Conservation (phyloP, 257 asterid genomes). For the Rhazya stricta region DNA sequence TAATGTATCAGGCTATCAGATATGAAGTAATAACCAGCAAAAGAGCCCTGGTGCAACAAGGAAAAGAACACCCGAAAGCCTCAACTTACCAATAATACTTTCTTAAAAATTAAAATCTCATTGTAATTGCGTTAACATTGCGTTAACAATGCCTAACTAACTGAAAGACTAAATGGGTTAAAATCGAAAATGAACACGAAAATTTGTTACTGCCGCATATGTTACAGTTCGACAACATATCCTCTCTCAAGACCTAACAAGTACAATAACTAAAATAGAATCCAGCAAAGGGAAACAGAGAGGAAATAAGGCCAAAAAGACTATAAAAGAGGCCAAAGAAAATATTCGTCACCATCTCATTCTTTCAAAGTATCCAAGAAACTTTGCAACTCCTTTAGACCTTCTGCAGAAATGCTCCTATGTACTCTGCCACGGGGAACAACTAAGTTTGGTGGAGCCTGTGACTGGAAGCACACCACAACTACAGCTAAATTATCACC, state of each 20-base stretch:
- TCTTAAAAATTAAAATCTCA: too few relatives aligned
- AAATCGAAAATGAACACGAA: not conserved
- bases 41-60: not conserved
- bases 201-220: slow-evolving; percentile 57
- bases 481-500: slow-evolving; percentile 82
- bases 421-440: slow-evolving; percentile 80
- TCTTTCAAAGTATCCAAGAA: slow-evolving; percentile 62
- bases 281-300: slow-evolving; percentile 9
- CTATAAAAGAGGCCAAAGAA: slow-evolving; percentile 13
- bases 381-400: slow-evolving; percentile 77
- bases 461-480: slow-evolving; percentile 74
- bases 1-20: too few relatives aligned
- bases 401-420: slow-evolving; percentile 94
- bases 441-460: slow-evolving; percentile 65
- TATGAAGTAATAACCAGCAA: too few relatives aligned
- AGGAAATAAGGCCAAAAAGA: slow-evolving; percentile 21
- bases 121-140: not conserved
- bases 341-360: slow-evolving; percentile 36
- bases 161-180: not conserved
- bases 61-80: not conserved
- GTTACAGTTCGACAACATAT: slow-evolving; percentile 57
- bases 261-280: slow-evolving; percentile 14
- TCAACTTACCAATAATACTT: not conserved
- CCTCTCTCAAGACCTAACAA: slow-evolving; percentile 50
- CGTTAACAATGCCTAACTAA: not conserved